phyloP scores from a whole-genome alignment of 73 alveolate species.

The Diophrys appendiculata region DNA sequence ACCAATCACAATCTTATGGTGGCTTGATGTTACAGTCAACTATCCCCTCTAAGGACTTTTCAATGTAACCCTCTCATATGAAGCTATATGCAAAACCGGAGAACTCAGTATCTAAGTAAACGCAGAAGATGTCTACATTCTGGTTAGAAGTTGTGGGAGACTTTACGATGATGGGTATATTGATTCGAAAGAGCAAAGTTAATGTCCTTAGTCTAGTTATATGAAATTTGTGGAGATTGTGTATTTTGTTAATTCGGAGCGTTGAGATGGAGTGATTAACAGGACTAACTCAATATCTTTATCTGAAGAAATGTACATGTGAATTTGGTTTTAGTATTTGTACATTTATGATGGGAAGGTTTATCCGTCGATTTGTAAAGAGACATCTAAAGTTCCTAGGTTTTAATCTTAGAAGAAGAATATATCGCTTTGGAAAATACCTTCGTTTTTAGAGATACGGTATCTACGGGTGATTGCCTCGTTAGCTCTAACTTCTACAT shows the following conservation, averaged over 20 bases:
- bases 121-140: neutral
- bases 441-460: neutral
- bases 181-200: neutral
- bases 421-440: neutral
- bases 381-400: neutral
- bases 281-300: neutral
- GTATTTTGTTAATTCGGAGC: neutral
- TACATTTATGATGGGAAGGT: neutral
- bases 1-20: neutral
- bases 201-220: neutral
- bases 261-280: neutral
- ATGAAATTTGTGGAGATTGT: neutral
- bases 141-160: neutral
- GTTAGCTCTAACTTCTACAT: neutral
- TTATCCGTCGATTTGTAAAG: neutral
- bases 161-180: neutral
- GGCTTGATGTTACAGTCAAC: neutral
- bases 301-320: neutral
- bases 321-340: neutral
- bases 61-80: neutral
- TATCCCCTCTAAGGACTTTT: neutral
- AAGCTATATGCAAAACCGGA: neutral
- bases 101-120: neutral
- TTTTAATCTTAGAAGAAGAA: neutral
- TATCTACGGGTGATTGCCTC: neutral